Evolutionary conservation across 1,284 basidiomycete species (phyloP), one percentile per base, ranked within the genome.

Genomic region (Boletellus deceptivus): DNA sequence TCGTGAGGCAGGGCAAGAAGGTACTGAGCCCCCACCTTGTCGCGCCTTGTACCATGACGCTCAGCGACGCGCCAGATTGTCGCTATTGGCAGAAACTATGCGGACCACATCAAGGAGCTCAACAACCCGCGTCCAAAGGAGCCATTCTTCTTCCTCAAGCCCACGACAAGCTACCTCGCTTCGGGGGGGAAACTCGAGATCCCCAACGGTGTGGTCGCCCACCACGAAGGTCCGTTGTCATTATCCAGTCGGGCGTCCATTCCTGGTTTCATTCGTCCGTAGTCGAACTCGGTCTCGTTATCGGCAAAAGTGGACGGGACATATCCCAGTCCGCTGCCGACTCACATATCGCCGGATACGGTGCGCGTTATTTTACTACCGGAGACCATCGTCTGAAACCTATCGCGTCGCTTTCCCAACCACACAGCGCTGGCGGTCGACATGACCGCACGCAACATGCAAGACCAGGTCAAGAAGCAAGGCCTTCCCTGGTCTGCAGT

Each of bases 91-190:
- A 79, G 90, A 54, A 90, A 91, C 70, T 91, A 89, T 64, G 79
- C 76, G 16, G 91, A 91, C 46, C 93, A 97, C 64, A 88, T 89
- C 66, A 93, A 92, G 71, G 95, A 98, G 70, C 82, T 98, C 44
- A 88, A 87, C 65, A 98, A 98, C 68, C 78, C 89, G 6, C 76
- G 89, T 4, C 95, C 96, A 2, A 92, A 87, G 64, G 94, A 98
- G 68, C 96, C 96, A 0, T 98, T 99, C 79, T 97, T 98, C 81
- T 99, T 98, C 78, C 75, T 98, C 37, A 99, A 99, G 73, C 96
- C 96, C 5, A 98, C 96, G 3, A 84, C 88, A 4, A 92, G 89
- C 63, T 98, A 95, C 68, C 64, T 98, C 24, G 68, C 77, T n/a
- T 82, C 82, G 6, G 87, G 88, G 0, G 87, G 86, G 2, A 80